Percentiles rank a stretch among this genome's conserved stretches.
Conservation (phyloP, 1,284 basidiomycete species). For the Butyriboletus regius region DNA sequence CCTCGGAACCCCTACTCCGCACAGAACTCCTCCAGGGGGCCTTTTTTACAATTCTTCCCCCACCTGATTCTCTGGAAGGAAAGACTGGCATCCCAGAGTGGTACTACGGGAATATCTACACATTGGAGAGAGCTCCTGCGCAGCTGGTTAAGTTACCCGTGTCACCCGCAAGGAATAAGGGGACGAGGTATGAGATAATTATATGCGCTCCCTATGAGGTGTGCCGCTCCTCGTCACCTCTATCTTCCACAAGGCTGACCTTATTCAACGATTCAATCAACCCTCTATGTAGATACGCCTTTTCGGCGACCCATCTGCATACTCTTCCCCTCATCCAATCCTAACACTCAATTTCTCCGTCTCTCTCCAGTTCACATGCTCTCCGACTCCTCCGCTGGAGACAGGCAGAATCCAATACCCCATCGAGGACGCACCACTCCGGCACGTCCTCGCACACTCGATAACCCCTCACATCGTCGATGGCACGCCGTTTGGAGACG, state of each 20-base stretch:
- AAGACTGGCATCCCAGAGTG: constrained; percentile 44
- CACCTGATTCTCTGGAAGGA: constrained; percentile 17
- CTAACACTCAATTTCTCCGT: constrained; percentile 46
- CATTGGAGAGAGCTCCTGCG: constrained; percentile 44
- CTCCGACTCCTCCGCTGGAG: constrained; percentile 1
- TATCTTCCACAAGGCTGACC: background rate
- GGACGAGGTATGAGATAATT: constrained; percentile 57
- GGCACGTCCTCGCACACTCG: constrained; percentile 46
- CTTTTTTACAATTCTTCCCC: constrained; percentile 58
- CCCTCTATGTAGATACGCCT: constrained; percentile 53
- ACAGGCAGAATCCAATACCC: background rate
- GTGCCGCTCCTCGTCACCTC: background rate
- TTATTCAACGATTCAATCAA: background rate
- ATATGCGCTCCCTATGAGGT: constrained; percentile 31
- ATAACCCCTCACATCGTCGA: constrained; percentile 58
- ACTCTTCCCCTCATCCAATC: constrained; percentile 41
- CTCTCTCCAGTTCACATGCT: constrained; percentile 34
- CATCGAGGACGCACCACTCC: constrained; percentile 21
- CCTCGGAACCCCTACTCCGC: constrained; percentile 36
- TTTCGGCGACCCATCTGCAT: constrained; percentile 60
- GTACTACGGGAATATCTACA: constrained; percentile 71
- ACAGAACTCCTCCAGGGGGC: constrained; percentile 54
- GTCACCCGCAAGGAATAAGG: constrained; percentile 35
- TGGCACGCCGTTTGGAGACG: constrained; percentile 60
- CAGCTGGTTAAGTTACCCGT: constrained; percentile 46